Percentiles rank a stretch among this genome's conserved stretches.
These are phyloP conservation scores for Blastomyces parvus DNA, from an alignment of 2,329 filamentous ascomycete genomes.

Conservation along the genomic window DNA sequence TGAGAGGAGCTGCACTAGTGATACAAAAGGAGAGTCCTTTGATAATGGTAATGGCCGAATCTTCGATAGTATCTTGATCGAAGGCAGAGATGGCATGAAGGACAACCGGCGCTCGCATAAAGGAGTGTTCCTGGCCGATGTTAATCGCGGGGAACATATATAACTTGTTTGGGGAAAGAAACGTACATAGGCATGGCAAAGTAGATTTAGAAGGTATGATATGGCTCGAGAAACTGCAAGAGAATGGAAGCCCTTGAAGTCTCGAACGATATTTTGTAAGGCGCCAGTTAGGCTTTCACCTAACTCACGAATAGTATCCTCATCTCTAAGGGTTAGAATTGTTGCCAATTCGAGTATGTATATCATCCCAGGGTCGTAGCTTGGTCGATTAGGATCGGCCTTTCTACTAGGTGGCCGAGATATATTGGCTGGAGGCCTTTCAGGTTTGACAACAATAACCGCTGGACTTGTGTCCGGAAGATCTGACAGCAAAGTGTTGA, in stretches of 20 bases:
- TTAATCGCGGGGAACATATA: slow-evolving; percentile 17
- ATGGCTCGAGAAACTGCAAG: slow-evolving; percentile 75
- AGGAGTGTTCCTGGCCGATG: slow-evolving; percentile 63
- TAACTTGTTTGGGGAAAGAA: slow-evolving; percentile 15
- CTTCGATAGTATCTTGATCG: slow-evolving; percentile 64
- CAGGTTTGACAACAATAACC: slow-evolving; percentile 85
- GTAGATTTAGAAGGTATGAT: slow-evolving; percentile 74
- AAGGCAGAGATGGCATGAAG: slow-evolving; percentile 87
- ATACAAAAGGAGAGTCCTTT: slow-evolving; percentile 74
- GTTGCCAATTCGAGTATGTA: slow-evolving; percentile 91
- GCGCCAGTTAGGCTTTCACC: slow-evolving; percentile 72
- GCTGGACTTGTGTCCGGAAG: slow-evolving; percentile 75
- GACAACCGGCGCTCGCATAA: slow-evolving; percentile 82
- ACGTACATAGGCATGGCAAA: slow-evolving; percentile 77
- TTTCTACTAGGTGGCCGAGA: slow-evolving; percentile 51
- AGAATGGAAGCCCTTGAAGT: slow-evolving; percentile 67
- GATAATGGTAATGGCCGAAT: slow-evolving; percentile 64
- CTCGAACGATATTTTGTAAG: slow-evolving; percentile 71
- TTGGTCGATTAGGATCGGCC: slow-evolving; percentile 45
- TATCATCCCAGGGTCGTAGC: slow-evolving; percentile 76
- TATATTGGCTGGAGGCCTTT: slow-evolving; percentile 56
- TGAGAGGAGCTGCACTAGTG: slow-evolving; percentile 62
- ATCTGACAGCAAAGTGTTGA: slow-evolving; percentile 66
- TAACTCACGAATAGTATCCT: slow-evolving; percentile 59
- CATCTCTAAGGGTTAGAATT: slow-evolving; percentile 65